A percentile compares a stretch with the other conserved stretches of the same genome.
Conservation (phyloP, 345 rosid genomes). For the Rhodomyrtus tomentosa region DNA sequence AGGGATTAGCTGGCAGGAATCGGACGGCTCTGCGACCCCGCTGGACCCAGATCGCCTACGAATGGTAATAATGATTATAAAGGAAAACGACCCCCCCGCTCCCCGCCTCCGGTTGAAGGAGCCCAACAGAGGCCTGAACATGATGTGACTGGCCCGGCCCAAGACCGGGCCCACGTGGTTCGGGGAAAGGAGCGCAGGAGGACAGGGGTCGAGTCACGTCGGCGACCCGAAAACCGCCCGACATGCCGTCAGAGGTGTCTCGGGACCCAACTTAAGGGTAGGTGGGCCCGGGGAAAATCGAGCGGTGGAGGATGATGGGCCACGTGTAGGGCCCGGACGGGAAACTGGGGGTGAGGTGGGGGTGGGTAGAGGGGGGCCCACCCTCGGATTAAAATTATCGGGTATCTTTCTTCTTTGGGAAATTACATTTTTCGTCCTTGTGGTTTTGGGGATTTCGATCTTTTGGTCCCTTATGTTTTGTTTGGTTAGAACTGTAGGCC, state of each 20-base stretch:
- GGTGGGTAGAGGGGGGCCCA: background rate
- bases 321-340: background rate
- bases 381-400: conserved; percentile 10
- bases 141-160: background rate
- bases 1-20: background rate
- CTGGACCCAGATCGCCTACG: background rate
- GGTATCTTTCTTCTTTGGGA: background rate
- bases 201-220: conserved; percentile 4
- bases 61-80: background rate
- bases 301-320: background rate
- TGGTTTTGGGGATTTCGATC: background rate
- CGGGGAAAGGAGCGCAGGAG: background rate
- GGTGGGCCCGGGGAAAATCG: background rate
- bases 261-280: background rate
- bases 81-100: too few species aligned
- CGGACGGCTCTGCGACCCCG: background rate
- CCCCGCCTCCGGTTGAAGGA: background rate
- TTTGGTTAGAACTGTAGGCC: background rate
- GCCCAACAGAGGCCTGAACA: background rate
- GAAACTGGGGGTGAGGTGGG: background rate
- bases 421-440: background rate
- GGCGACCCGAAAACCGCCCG: conserved; percentile 14
- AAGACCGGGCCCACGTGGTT: background rate
- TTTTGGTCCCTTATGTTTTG: background rate
- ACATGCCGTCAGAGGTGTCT: background rate